Evolutionary conservation across 2,329 filamentous ascomycete species (phyloP), one percentile per base, ranked within the genome.

Genomic region (Pleurostoma richardsiae): DNA sequence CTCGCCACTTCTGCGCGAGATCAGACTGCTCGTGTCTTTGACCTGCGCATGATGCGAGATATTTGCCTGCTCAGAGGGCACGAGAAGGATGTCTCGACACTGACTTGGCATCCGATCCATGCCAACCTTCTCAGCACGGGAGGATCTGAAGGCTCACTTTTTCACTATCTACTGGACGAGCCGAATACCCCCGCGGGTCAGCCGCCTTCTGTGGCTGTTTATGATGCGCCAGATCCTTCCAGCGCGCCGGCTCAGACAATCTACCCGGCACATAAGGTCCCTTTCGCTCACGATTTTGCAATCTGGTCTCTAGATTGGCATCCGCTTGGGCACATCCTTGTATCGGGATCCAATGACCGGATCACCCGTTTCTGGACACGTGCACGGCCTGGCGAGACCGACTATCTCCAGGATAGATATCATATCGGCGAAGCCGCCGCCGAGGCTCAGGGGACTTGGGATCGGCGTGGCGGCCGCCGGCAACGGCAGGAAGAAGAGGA

Each of bases 271-370:
- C 92, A 97, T 71, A 86, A 83, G 59, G 71, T 96, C 30, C 82
- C 87, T 6, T 92, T 85, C 60, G 94, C 94, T 1, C 94, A 99
- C 64, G 88, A 95, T 56, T 95, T 91, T 63, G 90, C 90, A 19
- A 94, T 99, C 54, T 99, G 94, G 94, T 95, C 91, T 19, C 79
- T 99, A 43, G 91, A 96, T 70, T 99, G 94, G 91, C 94, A 99
- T 63, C 94, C 94, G 1, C 77, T 97, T 0, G 94, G 94, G 29
- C 94, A 99, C 61, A 92, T 99, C 52, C 79, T 99, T 6, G 91
- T 91, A 1, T 95, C 92, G 2, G 94, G 94, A 10, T 96, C 91
- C 8, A 97, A 99, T 65, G 94, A 99, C 65, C 86, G 94, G 39
- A 91, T 96, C 51, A 97, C 94, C 3, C 85, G 94, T 42, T 99